phyloP scores from a whole-genome alignment of 1,284 basidiomycete genomes.

The Hypsizygus ulmarius region DNA sequence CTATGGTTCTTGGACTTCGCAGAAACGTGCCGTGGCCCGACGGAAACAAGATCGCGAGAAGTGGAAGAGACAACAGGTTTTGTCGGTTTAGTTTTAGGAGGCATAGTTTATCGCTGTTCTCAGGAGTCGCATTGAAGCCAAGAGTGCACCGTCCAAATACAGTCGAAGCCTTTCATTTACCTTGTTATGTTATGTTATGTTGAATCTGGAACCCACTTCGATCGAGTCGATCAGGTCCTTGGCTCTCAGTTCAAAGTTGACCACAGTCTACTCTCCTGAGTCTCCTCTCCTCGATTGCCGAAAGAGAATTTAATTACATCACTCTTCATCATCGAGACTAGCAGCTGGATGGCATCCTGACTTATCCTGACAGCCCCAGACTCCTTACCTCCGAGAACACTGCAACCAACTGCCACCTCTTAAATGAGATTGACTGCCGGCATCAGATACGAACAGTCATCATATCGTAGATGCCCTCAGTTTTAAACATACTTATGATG shows the following conservation, averaged over 20 bases:
- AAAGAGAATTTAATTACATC: too few species aligned
- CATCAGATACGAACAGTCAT: not conserved
- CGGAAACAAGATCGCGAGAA: constrained; percentile 46
- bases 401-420: not conserved
- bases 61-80: constrained; percentile 19
- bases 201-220: too few species aligned
- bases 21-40: constrained; percentile 53
- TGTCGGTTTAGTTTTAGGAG: constrained; percentile 25
- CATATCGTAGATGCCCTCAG: not conserved
- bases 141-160: too few species aligned
- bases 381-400: not conserved
- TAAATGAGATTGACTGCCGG: constrained; percentile 5
- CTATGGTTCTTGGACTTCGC: constrained; percentile 31
- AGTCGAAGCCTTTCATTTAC: too few species aligned
- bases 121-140: too few species aligned
- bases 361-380: not conserved
- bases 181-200: too few species aligned
- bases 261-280: too few species aligned
- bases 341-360: too few species aligned
- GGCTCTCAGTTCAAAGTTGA: too few species aligned
- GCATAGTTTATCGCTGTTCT: constrained; percentile 23
- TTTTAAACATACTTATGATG: constrained; percentile 1
- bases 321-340: too few species aligned
- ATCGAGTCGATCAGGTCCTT: too few species aligned
- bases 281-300: too few species aligned